phyloP scores from a whole-genome alignment of 345 rosid species.

The Eucalyptus cloeziana region DNA sequence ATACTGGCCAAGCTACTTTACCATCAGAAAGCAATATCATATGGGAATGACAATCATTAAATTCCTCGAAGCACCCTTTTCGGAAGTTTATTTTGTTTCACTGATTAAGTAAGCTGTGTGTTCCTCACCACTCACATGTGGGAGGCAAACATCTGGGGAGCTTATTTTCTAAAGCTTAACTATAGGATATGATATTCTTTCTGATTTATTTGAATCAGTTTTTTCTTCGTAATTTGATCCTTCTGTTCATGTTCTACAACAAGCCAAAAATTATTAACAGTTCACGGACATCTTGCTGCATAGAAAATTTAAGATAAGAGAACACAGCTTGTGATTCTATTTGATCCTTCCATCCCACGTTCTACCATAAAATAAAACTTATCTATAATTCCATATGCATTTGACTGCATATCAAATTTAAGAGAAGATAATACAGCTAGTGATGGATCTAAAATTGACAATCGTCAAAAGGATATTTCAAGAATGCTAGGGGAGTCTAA shows the following conservation, averaged over 20 bases:
- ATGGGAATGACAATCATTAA: neutral
- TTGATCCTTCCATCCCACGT: neutral
- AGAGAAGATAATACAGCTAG: neutral
- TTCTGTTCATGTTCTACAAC: neutral
- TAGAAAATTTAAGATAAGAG: neutral
- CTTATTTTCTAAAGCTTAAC: neutral
- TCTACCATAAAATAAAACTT: neutral
- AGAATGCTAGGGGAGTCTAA: constrained; percentile 2
- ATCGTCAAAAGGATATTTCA: neutral
- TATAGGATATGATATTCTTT: neutral
- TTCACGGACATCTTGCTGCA: neutral
- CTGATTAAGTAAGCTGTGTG: neutral
- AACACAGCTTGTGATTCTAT: neutral
- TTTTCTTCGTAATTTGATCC: neutral
- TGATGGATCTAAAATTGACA: neutral
- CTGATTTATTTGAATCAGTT: neutral
- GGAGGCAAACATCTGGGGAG: neutral
- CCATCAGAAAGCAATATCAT: neutral
- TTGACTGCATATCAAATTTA: neutral
- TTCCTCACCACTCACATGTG: neutral
- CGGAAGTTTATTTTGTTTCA: neutral
- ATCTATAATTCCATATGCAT: neutral
- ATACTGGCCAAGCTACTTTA: neutral
- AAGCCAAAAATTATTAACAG: neutral
- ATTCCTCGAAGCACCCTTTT: neutral